A percentile compares a stretch with the other conserved stretches of the same genome.
Conservation (phyloP, 176 grass and related monocot species). For the Phyllostachys edulis region DNA sequence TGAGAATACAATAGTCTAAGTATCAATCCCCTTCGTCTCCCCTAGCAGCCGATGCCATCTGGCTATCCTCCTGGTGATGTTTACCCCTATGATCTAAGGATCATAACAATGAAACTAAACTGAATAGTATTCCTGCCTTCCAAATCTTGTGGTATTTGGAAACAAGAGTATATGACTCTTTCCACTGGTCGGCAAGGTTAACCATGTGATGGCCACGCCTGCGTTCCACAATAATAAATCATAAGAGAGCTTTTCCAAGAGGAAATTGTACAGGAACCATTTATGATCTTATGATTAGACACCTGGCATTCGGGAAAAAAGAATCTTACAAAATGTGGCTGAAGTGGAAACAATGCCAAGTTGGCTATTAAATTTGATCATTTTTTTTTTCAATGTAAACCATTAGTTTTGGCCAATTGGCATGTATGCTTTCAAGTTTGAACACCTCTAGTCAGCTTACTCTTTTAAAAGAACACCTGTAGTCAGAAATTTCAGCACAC, state of each 20-base stretch:
- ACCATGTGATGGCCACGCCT: conserved; percentile 45
- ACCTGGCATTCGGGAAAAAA: background rate
- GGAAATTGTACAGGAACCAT: background rate
- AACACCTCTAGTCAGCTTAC: background rate
- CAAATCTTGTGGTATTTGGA: conserved; percentile 78
- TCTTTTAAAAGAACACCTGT: background rate
- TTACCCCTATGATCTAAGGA: too few species aligned
- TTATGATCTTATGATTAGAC: background rate
- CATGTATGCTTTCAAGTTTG: background rate
- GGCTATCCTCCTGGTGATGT: too few species aligned
- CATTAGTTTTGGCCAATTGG: background rate
- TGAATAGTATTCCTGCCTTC: conserved; percentile 50
- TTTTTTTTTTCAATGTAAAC: background rate
- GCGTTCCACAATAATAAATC: conserved; percentile 41
- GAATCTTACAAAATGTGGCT: background rate
- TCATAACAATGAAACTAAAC: background rate
- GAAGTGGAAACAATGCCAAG: background rate
- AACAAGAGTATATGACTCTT: conserved; percentile 45
- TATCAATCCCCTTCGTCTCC: too few species aligned
- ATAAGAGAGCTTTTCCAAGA: background rate
- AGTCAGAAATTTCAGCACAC: background rate
- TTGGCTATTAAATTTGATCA: background rate
- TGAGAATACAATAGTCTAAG: too few species aligned
- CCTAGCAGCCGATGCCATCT: too few species aligned
- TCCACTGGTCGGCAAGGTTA: conserved; percentile 42